Base-by-base conservation (phyloP, 116 monocot species). In the Cymodocea nodosa region DNA sequence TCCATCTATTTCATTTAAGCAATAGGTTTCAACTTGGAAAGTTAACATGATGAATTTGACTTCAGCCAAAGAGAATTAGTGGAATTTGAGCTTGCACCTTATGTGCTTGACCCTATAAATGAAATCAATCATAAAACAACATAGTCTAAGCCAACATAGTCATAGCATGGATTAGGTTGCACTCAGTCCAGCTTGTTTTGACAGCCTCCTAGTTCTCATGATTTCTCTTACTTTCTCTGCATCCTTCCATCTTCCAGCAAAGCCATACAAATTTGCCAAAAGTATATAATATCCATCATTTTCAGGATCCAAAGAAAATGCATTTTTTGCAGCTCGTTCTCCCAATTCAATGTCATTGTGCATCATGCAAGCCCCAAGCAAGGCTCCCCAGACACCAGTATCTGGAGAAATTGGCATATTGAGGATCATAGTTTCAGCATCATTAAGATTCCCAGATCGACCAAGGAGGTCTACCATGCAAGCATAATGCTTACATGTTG, bases 111-210 rank as follows among this genome's bases (percentile, higher is more conserved):
- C 30, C 30, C 30, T 30, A 30, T 30, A 30, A 30, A 30, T 30
- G 30, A 30, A 30, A 30, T 11, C 44, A 44, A 44, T 44, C 11
- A 44, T 44, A 44, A 11, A 44, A 44, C 6, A 44, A 44, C 44
- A n/a, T n/a, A 30, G 30, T 30, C 30, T 30, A 30, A 30, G 30
- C 30, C 30, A 30, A 30, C 30, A 30, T 1, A 3, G n/a, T n/a
- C n/a, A 30, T 1, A 30, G 30, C 30, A 30, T 30, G 44, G 64
- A 7, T 66, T 66, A 65, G 15, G 51, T n/a, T 25, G 52, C 66
- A 66, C 86, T 87, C 75, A 75, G 77, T 67, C 86, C 82, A 60
- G 68, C 71, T 64, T 51, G 76, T 71, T 76, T 87, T 22, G 12
- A 59, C 51, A 81, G 67, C 60, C 81, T 73, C 36, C 34, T 73